These are phyloP conservation scores for Neonectria coccinea DNA, from an alignment of 2,329 filamentous ascomycete genomes.

Conservation along the genomic window DNA sequence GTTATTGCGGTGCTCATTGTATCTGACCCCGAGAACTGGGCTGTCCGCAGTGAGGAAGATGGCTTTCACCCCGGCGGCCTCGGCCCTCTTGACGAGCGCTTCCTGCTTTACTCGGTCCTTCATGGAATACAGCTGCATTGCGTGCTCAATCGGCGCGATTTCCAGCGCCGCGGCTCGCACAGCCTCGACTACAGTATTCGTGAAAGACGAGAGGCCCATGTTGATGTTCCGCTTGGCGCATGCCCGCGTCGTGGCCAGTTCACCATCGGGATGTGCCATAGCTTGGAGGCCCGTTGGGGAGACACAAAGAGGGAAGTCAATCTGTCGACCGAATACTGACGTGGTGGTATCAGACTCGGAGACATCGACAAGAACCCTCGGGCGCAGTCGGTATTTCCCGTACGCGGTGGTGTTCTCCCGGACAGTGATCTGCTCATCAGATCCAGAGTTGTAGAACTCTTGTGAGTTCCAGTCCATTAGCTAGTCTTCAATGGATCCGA, in stretches of 20 bases:
- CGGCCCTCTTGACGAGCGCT: constrained; percentile 17
- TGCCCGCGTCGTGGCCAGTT: constrained; percentile 60
- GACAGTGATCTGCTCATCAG: constrained; percentile 11
- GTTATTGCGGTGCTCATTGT: constrained; percentile 17
- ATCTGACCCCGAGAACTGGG: constrained; percentile 11
- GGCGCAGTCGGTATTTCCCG: constrained; percentile 15
- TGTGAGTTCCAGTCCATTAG: neutral
- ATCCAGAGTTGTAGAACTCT: constrained; percentile 23
- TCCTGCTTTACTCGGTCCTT: constrained; percentile 10
- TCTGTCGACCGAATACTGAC: constrained; percentile 35
- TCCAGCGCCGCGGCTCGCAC: neutral
- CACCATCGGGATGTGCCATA: constrained; percentile 63
- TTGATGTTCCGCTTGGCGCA: constrained; percentile 54
- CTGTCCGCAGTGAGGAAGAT: constrained; percentile 23
- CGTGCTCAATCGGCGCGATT: neutral
- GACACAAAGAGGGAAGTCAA: constrained; percentile 62
- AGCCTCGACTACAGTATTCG: constrained; percentile 15
- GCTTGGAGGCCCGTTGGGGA: constrained; percentile 64
- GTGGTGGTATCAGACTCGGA: constrained; percentile 12
- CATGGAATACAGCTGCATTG: constrained; percentile 23
- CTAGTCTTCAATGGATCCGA: neutral
- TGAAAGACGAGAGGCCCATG: constrained; percentile 62
- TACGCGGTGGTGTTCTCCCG: constrained; percentile 11
- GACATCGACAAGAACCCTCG: constrained; percentile 21
- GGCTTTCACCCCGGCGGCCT: constrained; percentile 7